These are phyloP conservation scores for Petunia axillaris DNA, from an alignment of 257 asterid genomes.

Conservation along the genomic window DNA sequence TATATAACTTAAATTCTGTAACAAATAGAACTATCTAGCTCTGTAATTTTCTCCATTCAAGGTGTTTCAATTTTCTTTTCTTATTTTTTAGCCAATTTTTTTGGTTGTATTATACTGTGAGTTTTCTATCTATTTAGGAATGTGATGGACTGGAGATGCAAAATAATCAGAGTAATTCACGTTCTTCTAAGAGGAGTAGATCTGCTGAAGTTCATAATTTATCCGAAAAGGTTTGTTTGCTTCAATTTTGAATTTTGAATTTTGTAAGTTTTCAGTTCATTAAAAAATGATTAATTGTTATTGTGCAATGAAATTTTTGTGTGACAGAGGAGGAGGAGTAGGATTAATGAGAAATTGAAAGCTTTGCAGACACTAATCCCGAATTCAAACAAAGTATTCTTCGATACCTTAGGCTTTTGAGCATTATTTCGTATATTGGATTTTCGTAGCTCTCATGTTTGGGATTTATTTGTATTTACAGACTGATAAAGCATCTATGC, in stretches of 20 bases:
- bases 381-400: constrained; percentile 75
- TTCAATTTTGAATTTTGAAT: constrained; percentile 10
- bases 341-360: constrained; percentile 91
- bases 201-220: constrained; percentile 93
- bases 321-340: constrained; percentile 92
- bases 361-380: constrained; percentile 93
- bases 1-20: not conserved
- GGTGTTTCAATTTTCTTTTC: not conserved
- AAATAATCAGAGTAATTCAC: constrained; percentile 46
- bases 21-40: not conserved
- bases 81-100: not conserved
- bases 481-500: constrained; percentile 98
- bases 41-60: not conserved
- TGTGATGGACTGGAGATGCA: constrained; percentile 58
- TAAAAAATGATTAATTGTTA: constrained; percentile 29
- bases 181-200: constrained; percentile 87
- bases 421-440: not conserved
- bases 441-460: constrained; percentile 23
- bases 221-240: constrained; percentile 90
- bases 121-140: constrained; percentile 41
- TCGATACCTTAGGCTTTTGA: constrained; percentile 7
- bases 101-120: not conserved
- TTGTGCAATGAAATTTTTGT: constrained; percentile 23
- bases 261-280: constrained; percentile 11
- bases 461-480: constrained; percentile 38